Percentiles rank a stretch among this genome's conserved stretches.
These are phyloP conservation scores for Fragaria vesca DNA, from an alignment of 306 rosid genomes.

Conservation along the genomic window DNA sequence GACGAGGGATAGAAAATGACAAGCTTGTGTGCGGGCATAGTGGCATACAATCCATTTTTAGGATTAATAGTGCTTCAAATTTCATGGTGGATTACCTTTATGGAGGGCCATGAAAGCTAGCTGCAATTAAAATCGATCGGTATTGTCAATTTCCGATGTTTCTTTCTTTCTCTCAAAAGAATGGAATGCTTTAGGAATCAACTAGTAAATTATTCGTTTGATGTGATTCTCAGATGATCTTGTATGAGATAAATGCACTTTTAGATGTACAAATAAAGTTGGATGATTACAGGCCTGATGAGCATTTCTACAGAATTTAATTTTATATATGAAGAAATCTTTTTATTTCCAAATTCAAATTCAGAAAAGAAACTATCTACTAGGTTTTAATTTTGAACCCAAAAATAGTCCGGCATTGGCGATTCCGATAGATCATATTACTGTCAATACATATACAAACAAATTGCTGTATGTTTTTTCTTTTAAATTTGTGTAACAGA, in stretches of 20 bases:
- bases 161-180: background rate
- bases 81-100: slow-evolving; percentile 20
- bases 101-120: slow-evolving; percentile 15
- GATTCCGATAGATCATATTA: background rate
- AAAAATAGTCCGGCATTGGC: background rate
- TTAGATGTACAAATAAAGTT: background rate
- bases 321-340: background rate
- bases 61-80: background rate
- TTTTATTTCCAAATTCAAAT: background rate
- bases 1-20: slow-evolving; percentile 24
- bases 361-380: background rate
- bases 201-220: background rate
- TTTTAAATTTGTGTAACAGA: background rate
- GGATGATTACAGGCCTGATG: background rate
- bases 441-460: background rate
- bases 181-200: slow-evolving; percentile 6
- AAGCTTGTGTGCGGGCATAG: background rate
- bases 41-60: slow-evolving; percentile 5
- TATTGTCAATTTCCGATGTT: background rate
- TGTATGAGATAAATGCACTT: background rate
- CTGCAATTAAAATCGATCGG: background rate
- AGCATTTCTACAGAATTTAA: too few relatives aligned
- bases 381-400: background rate
- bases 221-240: background rate
- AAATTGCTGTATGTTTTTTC: background rate